These are phyloP conservation scores for Amanita exitialis DNA, from an alignment of 768 basidiomycete genomes.

Conservation along the genomic window DNA sequence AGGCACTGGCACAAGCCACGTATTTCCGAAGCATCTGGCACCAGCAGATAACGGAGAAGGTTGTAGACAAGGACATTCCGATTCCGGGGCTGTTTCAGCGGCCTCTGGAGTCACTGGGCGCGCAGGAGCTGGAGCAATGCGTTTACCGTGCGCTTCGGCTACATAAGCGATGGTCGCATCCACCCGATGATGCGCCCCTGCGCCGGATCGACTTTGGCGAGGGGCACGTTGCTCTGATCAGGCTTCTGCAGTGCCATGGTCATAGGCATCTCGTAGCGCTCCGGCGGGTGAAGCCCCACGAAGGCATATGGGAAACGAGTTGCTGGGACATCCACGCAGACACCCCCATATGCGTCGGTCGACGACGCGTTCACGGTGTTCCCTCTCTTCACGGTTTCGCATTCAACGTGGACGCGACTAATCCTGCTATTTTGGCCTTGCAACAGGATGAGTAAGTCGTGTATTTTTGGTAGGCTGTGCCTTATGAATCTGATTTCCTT, in stretches of 20 bases:
- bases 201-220: background rate
- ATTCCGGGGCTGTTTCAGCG: constrained; percentile 27
- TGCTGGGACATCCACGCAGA: constrained; percentile 14
- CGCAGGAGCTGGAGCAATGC: constrained; percentile 34
- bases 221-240: constrained; percentile 27
- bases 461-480: background rate
- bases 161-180: constrained; percentile 39
- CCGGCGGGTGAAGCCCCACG: constrained; percentile 4
- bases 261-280: constrained; percentile 39
- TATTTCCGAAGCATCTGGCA: constrained; percentile 43
- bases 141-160: constrained; percentile 29
- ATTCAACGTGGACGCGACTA: background rate
- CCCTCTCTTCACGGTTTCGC: background rate
- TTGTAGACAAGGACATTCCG: constrained; percentile 35
- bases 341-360: constrained; percentile 30
- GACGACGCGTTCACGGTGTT: constrained; percentile 21
- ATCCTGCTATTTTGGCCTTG: background rate
- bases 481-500: background rate
- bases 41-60: constrained; percentile 27
- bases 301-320: constrained; percentile 3
- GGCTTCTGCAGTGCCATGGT: constrained; percentile 35
- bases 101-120: constrained; percentile 23
- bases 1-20: constrained; percentile 28
- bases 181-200: constrained; percentile 21
- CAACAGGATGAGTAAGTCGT: background rate